Conservation (phyloP, 306 rosid genomes). For the Corylus heterophylla region DNA sequence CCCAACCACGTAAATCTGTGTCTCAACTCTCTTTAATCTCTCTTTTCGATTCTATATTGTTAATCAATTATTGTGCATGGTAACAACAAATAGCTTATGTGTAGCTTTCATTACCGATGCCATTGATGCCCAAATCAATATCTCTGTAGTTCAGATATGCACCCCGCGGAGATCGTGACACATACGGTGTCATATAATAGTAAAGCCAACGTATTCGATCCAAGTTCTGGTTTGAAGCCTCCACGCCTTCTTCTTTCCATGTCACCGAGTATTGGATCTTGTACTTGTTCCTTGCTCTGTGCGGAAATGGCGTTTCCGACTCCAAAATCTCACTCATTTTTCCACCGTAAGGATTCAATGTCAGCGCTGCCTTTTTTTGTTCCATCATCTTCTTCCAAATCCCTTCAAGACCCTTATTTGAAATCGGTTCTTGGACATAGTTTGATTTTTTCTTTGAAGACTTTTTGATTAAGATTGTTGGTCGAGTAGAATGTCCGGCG, state of each 20-base stretch:
- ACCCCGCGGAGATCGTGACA: slow-evolving; percentile 63
- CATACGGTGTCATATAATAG: slow-evolving; percentile 64
- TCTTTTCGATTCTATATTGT: no score
- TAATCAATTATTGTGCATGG: no score
- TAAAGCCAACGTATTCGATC: slow-evolving; percentile 47
- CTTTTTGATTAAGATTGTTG: slow-evolving; percentile 39
- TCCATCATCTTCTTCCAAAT: slow-evolving; percentile 68
- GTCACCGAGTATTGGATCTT: slow-evolving; percentile 64
- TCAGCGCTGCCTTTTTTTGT: slow-evolving; percentile 42
- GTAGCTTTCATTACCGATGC: slow-evolving; percentile 45
- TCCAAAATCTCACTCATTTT: slow-evolving; percentile 65
- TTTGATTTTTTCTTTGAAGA: slow-evolving; percentile 75
- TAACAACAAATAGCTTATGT: slow-evolving; percentile 31
- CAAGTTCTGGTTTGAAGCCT: slow-evolving; percentile 33
- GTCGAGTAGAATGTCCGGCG: slow-evolving; percentile 47
- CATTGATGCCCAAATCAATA: slow-evolving; percentile 66
- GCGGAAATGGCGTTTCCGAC: slow-evolving; percentile 65
- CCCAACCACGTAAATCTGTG: no score
- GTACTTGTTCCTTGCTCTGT: slow-evolving; percentile 64
- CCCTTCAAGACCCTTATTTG: slow-evolving; percentile 49
- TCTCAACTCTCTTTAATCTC: no score
- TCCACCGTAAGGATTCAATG: slow-evolving; percentile 69
- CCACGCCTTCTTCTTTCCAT: slow-evolving; percentile 57
- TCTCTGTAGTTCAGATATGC: slow-evolving; percentile 75
- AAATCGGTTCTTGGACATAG: slow-evolving; percentile 56